Conservation (phyloP, 306 rosid genomes). For the Potentilla sterilis region DNA sequence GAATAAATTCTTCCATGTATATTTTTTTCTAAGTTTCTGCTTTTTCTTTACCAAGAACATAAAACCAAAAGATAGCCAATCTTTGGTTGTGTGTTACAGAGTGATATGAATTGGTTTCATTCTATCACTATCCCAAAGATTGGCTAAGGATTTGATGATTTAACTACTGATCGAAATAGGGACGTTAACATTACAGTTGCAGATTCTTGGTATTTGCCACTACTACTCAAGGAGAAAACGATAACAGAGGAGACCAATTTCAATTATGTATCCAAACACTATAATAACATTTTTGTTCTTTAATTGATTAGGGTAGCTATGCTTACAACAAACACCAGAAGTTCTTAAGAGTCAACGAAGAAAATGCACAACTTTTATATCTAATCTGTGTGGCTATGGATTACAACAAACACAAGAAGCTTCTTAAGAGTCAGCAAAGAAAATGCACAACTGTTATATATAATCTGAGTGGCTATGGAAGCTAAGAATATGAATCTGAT, state of each 20-base stretch:
- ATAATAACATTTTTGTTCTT: neutral
- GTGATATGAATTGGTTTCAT: too few species aligned
- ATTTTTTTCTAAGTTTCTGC: neutral
- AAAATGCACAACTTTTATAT: neutral
- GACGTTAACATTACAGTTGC: neutral
- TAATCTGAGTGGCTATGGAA: neutral
- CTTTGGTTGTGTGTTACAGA: too few species aligned
- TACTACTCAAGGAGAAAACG: neutral
- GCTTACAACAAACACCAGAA: neutral
- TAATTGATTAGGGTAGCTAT: neutral
- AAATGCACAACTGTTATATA: neutral
- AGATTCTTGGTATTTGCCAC: conserved; percentile 7
- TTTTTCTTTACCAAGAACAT: neutral
- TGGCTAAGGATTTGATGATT: neutral
- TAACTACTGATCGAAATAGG: neutral
- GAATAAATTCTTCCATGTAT: conserved; percentile 15
- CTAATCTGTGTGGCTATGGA: neutral
- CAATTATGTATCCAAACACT: neutral
- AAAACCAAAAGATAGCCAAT: neutral
- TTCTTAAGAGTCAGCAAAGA: too few species aligned
- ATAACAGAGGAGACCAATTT: neutral
- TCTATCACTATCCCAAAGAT: too few species aligned
- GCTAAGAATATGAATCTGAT: neutral
- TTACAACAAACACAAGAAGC: too few species aligned
- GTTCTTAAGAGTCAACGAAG: neutral